Percentiles rank a stretch among this genome's conserved stretches.
These are phyloP conservation scores for Rhododendron simsii DNA, from an alignment of 148 eudicot species.

Conservation along the genomic window DNA sequence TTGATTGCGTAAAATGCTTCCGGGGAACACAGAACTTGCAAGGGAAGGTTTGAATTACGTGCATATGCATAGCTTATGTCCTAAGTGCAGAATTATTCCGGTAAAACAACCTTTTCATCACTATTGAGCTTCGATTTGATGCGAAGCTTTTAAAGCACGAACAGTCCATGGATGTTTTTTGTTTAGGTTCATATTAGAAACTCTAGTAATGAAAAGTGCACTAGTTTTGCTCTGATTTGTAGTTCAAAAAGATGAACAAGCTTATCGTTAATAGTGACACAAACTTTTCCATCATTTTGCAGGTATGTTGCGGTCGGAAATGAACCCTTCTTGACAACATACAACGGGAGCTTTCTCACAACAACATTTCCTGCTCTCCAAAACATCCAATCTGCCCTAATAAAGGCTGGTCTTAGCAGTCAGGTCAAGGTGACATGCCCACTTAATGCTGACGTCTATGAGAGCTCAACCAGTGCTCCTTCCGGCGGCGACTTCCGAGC, in stretches of 20 bases:
- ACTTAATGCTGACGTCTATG: slow-evolving; percentile 72
- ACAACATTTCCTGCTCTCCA: slow-evolving; percentile 82
- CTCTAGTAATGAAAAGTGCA: neutral
- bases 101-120: neutral
- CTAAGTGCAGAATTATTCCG: neutral
- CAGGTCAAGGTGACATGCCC: slow-evolving; percentile 77
- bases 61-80: neutral
- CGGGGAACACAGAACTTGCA: neutral
- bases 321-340: slow-evolving; percentile 78
- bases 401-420: slow-evolving; percentile 54
- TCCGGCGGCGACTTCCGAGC: slow-evolving; percentile 82
- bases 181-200: neutral
- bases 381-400: slow-evolving; percentile 72
- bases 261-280: neutral
- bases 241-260: neutral
- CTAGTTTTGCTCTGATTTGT: neutral
- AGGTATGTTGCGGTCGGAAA: slow-evolving; percentile 97
- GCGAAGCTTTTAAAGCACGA: neutral
- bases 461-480: slow-evolving; percentile 39
- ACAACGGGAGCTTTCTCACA: slow-evolving; percentile 68
- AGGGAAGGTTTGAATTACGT: neutral
- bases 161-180: neutral
- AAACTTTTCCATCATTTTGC: slow-evolving; percentile 4
- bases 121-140: neutral
- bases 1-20: neutral